Conservation (phyloP, 345 rosid species). For the Eucalyptus regnans region DNA sequence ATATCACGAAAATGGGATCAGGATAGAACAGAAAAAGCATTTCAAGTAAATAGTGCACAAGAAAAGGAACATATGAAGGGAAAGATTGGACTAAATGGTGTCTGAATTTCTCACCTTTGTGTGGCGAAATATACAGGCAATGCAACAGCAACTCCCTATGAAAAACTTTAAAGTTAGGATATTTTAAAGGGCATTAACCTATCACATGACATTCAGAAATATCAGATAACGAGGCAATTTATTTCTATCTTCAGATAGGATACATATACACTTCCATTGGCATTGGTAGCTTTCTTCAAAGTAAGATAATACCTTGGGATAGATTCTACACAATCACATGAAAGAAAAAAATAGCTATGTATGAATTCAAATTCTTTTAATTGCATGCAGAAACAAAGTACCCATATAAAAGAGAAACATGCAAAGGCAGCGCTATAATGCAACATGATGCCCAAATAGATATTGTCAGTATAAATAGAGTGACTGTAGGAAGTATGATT, state of each 20-base stretch:
- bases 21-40: neutral
- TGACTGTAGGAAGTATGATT: neutral
- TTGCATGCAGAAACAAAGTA: neutral
- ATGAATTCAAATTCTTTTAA: neutral
- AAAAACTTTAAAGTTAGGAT: neutral
- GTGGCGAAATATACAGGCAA: slow-evolving; percentile 96
- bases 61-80: neutral
- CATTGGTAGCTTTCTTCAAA: neutral
- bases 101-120: slow-evolving; percentile 50
- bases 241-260: neutral
- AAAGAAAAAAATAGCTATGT: neutral
- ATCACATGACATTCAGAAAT: neutral
- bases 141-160: slow-evolving; percentile 95
- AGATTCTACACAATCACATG: neutral
- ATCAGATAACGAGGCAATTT: neutral
- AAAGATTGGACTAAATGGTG: neutral
- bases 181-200: neutral
- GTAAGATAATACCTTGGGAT: neutral
- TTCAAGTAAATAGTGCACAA: neutral
- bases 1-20: neutral
- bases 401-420: neutral
- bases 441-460: neutral
- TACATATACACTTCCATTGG: neutral
- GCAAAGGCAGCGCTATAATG: neutral
- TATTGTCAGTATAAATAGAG: neutral